Percentiles rank a stretch among this genome's conserved stretches.
These are phyloP conservation scores for Tuber brumale DNA, from an alignment of 495 filamentous ascomycete genomes.

Conservation along the genomic window DNA sequence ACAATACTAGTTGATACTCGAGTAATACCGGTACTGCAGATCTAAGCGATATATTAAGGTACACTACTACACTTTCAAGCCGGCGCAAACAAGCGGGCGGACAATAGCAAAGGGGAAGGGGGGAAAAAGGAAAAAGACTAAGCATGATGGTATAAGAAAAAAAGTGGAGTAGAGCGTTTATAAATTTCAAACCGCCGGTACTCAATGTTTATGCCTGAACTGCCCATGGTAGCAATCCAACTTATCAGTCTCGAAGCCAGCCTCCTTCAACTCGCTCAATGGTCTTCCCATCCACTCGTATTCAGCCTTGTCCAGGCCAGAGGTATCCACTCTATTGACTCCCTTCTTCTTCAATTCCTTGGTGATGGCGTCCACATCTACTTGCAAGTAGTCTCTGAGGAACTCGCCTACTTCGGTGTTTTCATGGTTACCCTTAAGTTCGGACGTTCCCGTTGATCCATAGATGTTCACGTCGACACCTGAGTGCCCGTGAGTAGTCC, in stretches of 20 bases:
- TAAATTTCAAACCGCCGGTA: neutral
- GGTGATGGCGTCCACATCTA: constrained; percentile 71
- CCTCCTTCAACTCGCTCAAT: constrained; percentile 30
- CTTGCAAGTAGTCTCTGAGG: constrained; percentile 66
- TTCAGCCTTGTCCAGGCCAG: neutral
- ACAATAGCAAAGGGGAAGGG: neutral
- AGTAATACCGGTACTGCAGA: too few species aligned
- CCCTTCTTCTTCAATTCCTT: constrained; percentile 61
- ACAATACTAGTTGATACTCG: too few species aligned
- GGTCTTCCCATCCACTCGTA: constrained; percentile 41
- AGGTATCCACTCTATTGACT: constrained; percentile 31
- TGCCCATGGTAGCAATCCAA: constrained; percentile 40
- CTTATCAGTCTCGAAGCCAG: constrained; percentile 13
- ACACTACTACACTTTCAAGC: neutral
- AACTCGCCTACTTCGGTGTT: constrained; percentile 89
- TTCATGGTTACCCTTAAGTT: constrained; percentile 76
- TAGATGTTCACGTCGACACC: constrained; percentile 55
- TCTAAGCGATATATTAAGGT: neutral
- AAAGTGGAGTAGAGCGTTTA: constrained; percentile 11
- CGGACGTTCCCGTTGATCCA: constrained; percentile 43
- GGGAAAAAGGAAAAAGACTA: constrained; percentile 18
- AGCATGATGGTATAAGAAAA: constrained; percentile 34
- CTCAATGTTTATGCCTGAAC: constrained; percentile 34
- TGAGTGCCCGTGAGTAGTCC: constrained; percentile 54
- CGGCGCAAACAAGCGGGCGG: neutral